Base-by-base conservation (phyloP, 108 stramenopile species). In the Discostella stelligeroides region DNA sequence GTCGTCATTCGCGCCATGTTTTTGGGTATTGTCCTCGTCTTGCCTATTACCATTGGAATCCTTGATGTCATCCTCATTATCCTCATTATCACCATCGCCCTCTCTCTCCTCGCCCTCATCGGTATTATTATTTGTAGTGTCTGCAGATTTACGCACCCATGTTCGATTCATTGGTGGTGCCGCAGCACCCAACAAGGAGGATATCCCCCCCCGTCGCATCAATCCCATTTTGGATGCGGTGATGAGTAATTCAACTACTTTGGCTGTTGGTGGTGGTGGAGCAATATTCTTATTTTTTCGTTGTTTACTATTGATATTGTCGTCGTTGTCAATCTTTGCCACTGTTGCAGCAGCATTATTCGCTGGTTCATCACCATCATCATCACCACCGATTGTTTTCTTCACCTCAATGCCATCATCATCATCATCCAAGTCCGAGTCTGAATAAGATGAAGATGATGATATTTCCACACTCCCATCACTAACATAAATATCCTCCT, bases 401-500 rank as follows among this genome's bases (percentile, higher is more conserved):
- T n/a, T n/a, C n/a, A n/a, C n/a, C n/a, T n/a, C n/a, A n/a, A n/a
- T n/a, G n/a, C 41, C 41, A 21, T 60, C 66, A 38, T 70, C 61
- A 21, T 57, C 34, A 5, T 76, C 63, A 13, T 65, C 49, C n/a
- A n/a, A n/a, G n/a, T n/a, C n/a, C n/a, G n/a, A n/a, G n/a, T n/a
- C n/a, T n/a, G n/a, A n/a, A n/a, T n/a, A n/a, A 9, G 67, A 27
- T 20, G n/a, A 15, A 24, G 55, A 56, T n/a, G n/a, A n/a, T n/a
- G n/a, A n/a, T n/a, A n/a, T n/a, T 7, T 67, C 73, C 12, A 68
- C 12, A 39, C 80, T 82, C 13, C 91, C 91, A 50, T 85, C 86
- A 47, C 87, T 86, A 18, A 92, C 75, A 65, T 89, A 92, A 29
- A 88, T 78, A 75, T 92, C 94, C 48, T 88, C 88, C 60, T 83